Percentiles rank a stretch among this genome's conserved stretches.
These are phyloP conservation scores for Ganoderma boninense DNA, from an alignment of 1,284 basidiomycete species.

Conservation along the genomic window DNA sequence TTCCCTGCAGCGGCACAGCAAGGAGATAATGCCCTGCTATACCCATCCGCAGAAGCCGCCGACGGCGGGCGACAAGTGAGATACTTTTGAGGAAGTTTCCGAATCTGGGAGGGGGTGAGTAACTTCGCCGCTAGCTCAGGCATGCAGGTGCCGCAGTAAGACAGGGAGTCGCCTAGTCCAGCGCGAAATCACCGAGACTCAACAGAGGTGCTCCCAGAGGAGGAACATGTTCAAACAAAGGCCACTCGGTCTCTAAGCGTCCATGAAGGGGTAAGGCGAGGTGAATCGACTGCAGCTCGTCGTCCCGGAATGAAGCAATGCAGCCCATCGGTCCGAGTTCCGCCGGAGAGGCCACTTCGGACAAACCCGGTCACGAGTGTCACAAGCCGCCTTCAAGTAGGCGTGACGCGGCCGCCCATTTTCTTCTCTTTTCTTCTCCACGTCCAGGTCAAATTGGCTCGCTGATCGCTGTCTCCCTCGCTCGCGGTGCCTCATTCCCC, in stretches of 20 bases:
- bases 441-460: slow-evolving; percentile 19
- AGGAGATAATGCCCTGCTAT: neutral
- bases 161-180: neutral
- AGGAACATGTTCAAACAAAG: neutral
- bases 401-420: neutral
- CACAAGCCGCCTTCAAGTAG: neutral
- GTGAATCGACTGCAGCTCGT: neutral
- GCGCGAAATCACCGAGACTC: neutral
- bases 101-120: neutral
- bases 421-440: no score
- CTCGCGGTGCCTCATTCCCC: slow-evolving; percentile 28
- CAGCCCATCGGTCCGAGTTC: neutral
- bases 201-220: neutral
- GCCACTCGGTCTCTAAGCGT: neutral
- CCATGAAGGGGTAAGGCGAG: neutral
- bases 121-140: neutral
- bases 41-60: neutral
- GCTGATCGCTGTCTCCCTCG: slow-evolving; percentile 7
- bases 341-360: neutral
- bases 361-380: neutral
- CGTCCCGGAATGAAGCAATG: neutral
- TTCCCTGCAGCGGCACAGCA: neutral
- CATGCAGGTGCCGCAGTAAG: neutral
- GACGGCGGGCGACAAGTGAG: neutral
- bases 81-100: neutral